Evolutionary conservation across 768 basidiomycete species (phyloP).

Genomic region (Mycena galericulata): DNA sequence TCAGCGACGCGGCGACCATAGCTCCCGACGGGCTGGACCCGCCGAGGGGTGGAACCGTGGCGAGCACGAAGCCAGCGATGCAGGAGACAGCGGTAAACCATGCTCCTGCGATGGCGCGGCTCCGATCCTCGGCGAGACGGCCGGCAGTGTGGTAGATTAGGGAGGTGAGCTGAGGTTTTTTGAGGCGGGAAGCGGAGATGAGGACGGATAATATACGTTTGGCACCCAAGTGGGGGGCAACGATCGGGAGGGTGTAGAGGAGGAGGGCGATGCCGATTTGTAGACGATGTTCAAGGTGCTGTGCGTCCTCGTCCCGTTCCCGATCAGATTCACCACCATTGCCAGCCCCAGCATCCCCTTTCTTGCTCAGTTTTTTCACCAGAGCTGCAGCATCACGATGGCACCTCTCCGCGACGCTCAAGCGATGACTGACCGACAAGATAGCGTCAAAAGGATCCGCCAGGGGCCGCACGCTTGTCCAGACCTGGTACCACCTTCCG

Average conservation of each 20-base stretch:
- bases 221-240: not conserved
- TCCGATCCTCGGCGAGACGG: conserved; percentile 4
- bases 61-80: conserved; percentile 1
- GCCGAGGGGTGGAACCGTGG: conserved; percentile 8
- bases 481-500: conserved; percentile 5
- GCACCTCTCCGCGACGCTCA: conserved; percentile 6
- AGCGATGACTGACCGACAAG: conserved; percentile 5
- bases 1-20: conserved; percentile 2
- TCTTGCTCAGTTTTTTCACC: not conserved
- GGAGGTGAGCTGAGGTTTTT: not conserved
- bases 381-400: not conserved
- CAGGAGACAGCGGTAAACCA: conserved; percentile 5
- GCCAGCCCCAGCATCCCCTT: not conserved
- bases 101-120: conserved; percentile 1
- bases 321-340: too few relatives aligned
- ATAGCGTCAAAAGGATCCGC: conserved; percentile 12
- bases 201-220: not conserved
- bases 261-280: conserved; percentile 5
- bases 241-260: not conserved
- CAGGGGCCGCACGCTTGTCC: conserved; percentile 2
- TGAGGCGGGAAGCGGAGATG: not conserved
- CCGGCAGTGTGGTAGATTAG: conserved; percentile 4
- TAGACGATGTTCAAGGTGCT: too few relatives aligned
- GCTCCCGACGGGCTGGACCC: conserved; percentile 9
- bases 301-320: too few relatives aligned